A percentile compares a stretch with the other conserved stretches of the same genome.
Conservation (phyloP, 148 eudicot species). For the Camellia lanceoleosa region DNA sequence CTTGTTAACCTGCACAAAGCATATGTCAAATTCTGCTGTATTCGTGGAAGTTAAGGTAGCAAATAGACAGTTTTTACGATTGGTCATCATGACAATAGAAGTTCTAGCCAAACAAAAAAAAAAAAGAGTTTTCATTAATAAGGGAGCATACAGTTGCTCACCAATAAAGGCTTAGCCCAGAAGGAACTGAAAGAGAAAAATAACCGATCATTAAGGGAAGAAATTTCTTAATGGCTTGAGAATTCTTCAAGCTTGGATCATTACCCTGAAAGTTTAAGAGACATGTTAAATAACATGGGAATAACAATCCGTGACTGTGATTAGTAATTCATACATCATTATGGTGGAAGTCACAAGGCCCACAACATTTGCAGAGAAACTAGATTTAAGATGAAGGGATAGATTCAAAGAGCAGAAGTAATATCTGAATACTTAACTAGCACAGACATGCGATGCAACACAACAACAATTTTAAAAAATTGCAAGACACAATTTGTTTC, state of each 20-base stretch:
- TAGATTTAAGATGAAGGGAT: neutral
- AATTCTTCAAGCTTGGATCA: constrained; percentile 76
- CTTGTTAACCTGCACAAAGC: constrained; percentile 67
- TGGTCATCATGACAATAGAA: neutral
- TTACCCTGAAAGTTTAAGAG: constrained; percentile 20
- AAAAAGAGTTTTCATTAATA: neutral
- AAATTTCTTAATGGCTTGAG: constrained; percentile 72
- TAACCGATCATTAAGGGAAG: constrained; percentile 90
- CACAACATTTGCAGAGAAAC: neutral
- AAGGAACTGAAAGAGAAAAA: constrained; percentile 91
- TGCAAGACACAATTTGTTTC: too few species aligned
- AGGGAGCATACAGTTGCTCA: constrained; percentile 25
- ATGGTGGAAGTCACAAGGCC: neutral
- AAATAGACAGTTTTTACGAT: neutral
- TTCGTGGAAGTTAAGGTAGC: neutral
- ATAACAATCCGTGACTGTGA: neutral
- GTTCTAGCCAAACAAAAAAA: neutral
- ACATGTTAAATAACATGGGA: neutral
- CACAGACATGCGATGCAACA: too few species aligned
- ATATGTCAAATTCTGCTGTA: neutral
- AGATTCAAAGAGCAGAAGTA: neutral
- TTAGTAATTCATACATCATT: neutral
- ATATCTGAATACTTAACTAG: neutral
- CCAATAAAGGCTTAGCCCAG: constrained; percentile 95
- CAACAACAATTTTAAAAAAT: too few species aligned